Percentiles rank a stretch among this genome's conserved stretches.
Evolutionary conservation across 129 eudicot genomes (phyloP).

Genomic region (Escallonia rubra): DNA sequence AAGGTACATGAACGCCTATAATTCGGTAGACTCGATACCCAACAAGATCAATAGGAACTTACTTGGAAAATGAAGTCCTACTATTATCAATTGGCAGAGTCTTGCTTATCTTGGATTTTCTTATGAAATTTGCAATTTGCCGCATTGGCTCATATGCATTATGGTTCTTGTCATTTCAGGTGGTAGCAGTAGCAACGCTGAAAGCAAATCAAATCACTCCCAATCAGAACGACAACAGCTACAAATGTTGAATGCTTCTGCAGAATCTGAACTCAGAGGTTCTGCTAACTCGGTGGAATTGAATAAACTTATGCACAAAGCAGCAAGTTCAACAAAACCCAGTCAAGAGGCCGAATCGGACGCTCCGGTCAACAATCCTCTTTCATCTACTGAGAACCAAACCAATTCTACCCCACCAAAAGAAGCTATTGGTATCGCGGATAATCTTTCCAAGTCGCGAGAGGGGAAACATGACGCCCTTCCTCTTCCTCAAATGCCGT

Average conservation of each 20-base stretch:
- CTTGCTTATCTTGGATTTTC: not conserved
- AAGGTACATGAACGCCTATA: not conserved
- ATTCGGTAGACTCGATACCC: not conserved
- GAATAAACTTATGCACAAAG: not conserved
- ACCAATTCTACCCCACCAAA: not conserved
- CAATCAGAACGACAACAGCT: conserved; percentile 15
- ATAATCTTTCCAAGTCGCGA: conserved; percentile 9
- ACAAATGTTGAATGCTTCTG: conserved; percentile 3
- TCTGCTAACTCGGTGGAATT: conserved; percentile 7
- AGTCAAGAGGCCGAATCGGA: not conserved
- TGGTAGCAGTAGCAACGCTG: conserved; percentile 31
- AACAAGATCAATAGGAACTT: too few relatives aligned
- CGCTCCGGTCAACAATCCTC: not conserved
- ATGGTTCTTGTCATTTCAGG: conserved; percentile 18
- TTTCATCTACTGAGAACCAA: not conserved
- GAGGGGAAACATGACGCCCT: conserved; percentile 3
- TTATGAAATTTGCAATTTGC: not conserved
- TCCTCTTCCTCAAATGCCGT: conserved; percentile 47
- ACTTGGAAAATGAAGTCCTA: too few relatives aligned
- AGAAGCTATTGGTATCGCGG: not conserved
- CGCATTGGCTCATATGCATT: not conserved
- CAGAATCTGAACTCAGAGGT: conserved; percentile 8
- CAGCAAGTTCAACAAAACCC: not conserved
- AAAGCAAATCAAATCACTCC: conserved; percentile 50
- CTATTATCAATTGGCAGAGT: not conserved